Base-by-base conservation (phyloP, 805 yeast genomes). In the Teunomyces pallodes region DNA sequence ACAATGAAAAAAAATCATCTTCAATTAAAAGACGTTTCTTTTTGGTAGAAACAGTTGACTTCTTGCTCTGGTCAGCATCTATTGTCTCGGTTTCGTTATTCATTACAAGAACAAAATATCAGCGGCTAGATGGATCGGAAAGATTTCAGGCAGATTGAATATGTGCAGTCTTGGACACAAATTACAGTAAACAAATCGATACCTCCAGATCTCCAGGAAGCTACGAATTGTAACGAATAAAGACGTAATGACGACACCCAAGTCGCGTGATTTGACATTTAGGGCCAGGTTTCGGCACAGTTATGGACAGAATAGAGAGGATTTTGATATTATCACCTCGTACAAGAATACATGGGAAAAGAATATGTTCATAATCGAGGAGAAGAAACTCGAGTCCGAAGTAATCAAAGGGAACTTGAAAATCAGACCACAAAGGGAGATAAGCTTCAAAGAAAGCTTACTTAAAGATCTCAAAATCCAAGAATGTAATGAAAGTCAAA, bases 301-400 rank as follows among this genome's bases (percentile, higher is more conserved):
- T 43, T 83, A 74, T 58, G 91, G 91, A 0, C 57, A 65, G 26
- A 75, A 81, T 53, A 72, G 70, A 32, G 61, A 60, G 0, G 72
- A 72, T 45, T 69, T 80, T 36, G 61, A 76, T 9, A 61, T 63
- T 13, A 62, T 80, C 2, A 63, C 79, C 3, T 62, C 71, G 20
- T 69, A 75, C 32, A 77, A 84, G 49, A 70, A 67, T 13, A 65
- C 64, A 3, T 84, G 86, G 81, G 81, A 80, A 31, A 62, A 62
- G 1, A 62, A 69, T 26, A 52, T 80, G 33, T 82, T 82, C 50
- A 66, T 63, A 54, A 59, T 80, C 56, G 67, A 72, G 27, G 65
- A 68, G 33, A 54, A 61, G 4, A 51, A 60, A 43, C 49, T 75
- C 14, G 46, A 54, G 35, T 46, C 38, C 10, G 41, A 48, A 20